Base-by-base conservation (phyloP, 345 rosid species). In the Atalantia buxifolia region DNA sequence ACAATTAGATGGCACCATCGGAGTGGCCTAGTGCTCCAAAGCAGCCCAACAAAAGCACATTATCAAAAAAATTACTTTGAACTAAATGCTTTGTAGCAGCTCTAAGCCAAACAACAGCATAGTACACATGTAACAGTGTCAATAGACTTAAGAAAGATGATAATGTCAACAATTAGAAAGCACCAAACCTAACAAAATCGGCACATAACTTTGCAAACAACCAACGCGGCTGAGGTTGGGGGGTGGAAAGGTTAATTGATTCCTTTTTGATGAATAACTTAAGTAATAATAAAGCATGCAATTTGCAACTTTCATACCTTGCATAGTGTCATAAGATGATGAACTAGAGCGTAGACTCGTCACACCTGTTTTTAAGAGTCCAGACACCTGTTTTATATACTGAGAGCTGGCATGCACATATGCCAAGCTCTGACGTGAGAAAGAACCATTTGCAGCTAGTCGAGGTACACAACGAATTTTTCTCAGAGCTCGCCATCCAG, bases 361-460 rank as follows among this genome's bases (percentile, higher is more conserved):
- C 70, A 85, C 98, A 75, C 99, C 99, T 80, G 72, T 87, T 88
- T 94, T 96, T 68, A 96, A 83, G 81, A 96, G 93, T 82, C 99
- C 97, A 40, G 99, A 92, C 66, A 96, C 97, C 84, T 94, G 97
- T 81, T 94, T 96, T 64, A 96, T 82, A 86, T 96, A 96, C 65
- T 80, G 96, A 77, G 97, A 88, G 82, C 99, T 88, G 74, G 98
- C 99, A 84, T 94, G 93, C 79, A 96, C 92, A 84, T 91, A 96
- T 75, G 93, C 95, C 86, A 94, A 59, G 89, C 99, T 92, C 83
- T 91, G 98, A 78, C 89, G 97, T 35, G 97, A 88, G 81, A 92
- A 86, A 75, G 98, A 92, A 78, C 93, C 88, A 73, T 86, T 90
- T 65, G 92, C 88, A 76, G 93, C 89, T 63, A 87, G 59, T 53